Percentiles rank a stretch among this genome's conserved stretches.
Conservation (phyloP, 345 rosid genomes). For the Xanthoceras sorbifolium region DNA sequence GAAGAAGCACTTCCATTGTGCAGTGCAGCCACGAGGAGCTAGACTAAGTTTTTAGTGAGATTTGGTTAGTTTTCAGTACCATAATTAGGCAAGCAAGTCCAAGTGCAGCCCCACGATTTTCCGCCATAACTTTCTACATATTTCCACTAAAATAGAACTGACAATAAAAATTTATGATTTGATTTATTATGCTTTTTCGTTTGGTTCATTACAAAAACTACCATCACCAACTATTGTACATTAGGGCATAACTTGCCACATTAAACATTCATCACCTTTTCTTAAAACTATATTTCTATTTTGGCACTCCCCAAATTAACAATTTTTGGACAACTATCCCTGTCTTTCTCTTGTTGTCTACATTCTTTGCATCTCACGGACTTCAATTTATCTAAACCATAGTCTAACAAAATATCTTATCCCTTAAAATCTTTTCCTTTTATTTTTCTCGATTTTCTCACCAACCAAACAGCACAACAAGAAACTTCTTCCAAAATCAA, state of each 20-base stretch:
- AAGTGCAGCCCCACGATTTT: background rate
- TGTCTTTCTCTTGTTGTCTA: constrained; percentile 50
- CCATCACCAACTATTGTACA: background rate
- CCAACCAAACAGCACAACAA: background rate
- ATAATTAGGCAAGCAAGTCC: background rate
- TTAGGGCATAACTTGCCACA: background rate
- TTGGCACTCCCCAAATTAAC: constrained; percentile 46
- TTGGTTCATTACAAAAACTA: background rate
- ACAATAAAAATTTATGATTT: background rate
- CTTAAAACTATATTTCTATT: constrained; percentile 49
- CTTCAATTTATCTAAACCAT: background rate
- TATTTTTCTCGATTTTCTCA: too few relatives aligned
- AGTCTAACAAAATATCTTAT: background rate
- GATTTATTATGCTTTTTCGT: background rate
- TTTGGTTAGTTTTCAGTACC: background rate
- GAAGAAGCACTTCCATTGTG: constrained; percentile 10
- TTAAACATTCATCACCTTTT: constrained; percentile 33
- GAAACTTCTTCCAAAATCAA: background rate
- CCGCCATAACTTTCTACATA: background rate
- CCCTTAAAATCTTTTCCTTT: too few relatives aligned
- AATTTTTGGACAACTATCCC: constrained; percentile 53
- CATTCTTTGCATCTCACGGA: constrained; percentile 36
- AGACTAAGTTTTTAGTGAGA: background rate
- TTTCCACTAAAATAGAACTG: background rate
- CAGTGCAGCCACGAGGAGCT: background rate